Percentiles rank a stretch among this genome's conserved stretches.
Conservation (phyloP, 192 early-diverging fungal genomes). For the Coemansia interrupta region DNA sequence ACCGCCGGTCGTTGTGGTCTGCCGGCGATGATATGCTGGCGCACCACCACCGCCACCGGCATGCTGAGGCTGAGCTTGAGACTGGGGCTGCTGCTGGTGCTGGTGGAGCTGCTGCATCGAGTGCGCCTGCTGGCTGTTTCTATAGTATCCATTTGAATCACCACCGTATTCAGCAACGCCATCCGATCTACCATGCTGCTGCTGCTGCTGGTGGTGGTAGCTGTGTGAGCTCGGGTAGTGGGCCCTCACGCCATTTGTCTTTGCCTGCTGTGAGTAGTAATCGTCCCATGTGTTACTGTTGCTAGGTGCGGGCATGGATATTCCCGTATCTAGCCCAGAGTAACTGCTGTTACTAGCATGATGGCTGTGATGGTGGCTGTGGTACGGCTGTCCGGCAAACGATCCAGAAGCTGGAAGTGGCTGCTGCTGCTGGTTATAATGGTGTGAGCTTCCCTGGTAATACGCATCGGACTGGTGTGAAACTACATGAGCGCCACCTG, state of each 20-base stretch:
- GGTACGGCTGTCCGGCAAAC: neutral
- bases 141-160: conserved; percentile 5
- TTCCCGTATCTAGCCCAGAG: conserved; percentile 10
- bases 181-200: neutral
- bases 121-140: neutral
- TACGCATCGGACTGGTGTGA: conserved; percentile 1
- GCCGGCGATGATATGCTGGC: conserved; percentile 1
- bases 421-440: conserved; percentile 12
- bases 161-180: neutral
- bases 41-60: too few relatives aligned
- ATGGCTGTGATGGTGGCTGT: conserved; percentile 5
- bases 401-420: neutral
- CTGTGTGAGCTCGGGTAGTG: conserved; percentile 2
- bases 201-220: conserved; percentile 4
- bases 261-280: conserved; percentile 12
- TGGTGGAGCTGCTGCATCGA: conserved; percentile 4
- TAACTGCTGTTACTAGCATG: conserved; percentile 14
- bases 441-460: conserved; percentile 6
- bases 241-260: neutral
- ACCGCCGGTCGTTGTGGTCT: neutral
- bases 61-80: neutral
- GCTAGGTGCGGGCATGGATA: conserved; percentile 12
- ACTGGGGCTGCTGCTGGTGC: neutral
- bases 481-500: neutral
- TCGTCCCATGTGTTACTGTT: conserved; percentile 5